Evolutionary conservation across 345 rosid species (phyloP), one percentile per base, ranked within the genome.

Genomic region (Raphanus sativus): DNA sequence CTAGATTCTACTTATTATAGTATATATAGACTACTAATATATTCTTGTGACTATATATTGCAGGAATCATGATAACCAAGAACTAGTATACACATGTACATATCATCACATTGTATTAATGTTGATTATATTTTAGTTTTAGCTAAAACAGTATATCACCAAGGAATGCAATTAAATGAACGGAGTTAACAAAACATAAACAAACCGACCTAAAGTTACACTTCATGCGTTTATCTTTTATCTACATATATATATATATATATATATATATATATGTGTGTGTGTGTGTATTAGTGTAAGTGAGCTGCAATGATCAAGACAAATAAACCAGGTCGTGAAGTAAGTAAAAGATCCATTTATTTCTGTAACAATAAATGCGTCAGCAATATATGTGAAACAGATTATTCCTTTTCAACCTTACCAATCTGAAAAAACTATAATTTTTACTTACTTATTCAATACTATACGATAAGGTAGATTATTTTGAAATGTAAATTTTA

Each of bases 391-490:
- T 80, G 67, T 65, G 73, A 80, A 65, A 59, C 77, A 59, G 74
- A 71, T 80, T 38, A 58, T 65, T 71, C 73, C 80, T 80, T 80
- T 80, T 50, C 69, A 50, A 54, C 67, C 62, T 58, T 34, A 67
- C 70, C 56, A 4, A 62, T 26, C 65, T 62, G 64, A 40, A 54
- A 48, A 59, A 50, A n/a, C 5, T 15, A 50, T n/a, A 50, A 4
- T 62, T 15, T 28, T 1, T 1, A 5, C 4, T 1, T 17, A n/a
- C n/a, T 50, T 17, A 6, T 60, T 32, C n/a, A 15, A 62, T 32
- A 71, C 16, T 21, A 29, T 26, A 17, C 52, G 16, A 59, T 65
- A 10, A 6, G n/a, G 25, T 40, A 24, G 6, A 5, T 56, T 50
- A 50, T 60, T 28, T 40, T n/a, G 21, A 38, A 56, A 24, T 8